Percentiles rank a stretch among this genome's conserved stretches.
Conservation (phyloP, 2,329 filamentous ascomycete species). For the Fusarium sp. region DNA sequence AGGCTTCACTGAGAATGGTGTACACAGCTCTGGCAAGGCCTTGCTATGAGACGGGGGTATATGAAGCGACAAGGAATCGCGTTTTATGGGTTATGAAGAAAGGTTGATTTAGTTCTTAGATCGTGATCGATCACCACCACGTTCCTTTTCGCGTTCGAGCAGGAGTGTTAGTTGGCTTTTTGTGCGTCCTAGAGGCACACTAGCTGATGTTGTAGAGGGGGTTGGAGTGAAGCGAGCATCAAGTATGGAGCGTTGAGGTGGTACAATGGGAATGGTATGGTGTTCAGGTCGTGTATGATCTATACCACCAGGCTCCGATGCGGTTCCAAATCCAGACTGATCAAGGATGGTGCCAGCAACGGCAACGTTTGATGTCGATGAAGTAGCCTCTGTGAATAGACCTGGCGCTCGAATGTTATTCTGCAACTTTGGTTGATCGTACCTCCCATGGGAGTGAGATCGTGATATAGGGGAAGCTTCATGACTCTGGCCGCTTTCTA, state of each 20-base stretch:
- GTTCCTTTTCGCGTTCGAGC: constrained; percentile 65
- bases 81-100: constrained; percentile 22
- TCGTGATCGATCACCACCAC: constrained; percentile 49
- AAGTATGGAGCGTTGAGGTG: constrained; percentile 47
- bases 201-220: constrained; percentile 60
- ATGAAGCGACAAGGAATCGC: constrained; percentile 10
- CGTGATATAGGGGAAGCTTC: constrained; percentile 49
- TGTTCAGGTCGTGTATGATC: constrained; percentile 39
- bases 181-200: constrained; percentile 67
- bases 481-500: constrained; percentile 38
- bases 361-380: constrained; percentile 58
- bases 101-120: constrained; percentile 45
- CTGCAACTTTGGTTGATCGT: constrained; percentile 39
- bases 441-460: constrained; percentile 52
- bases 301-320: constrained; percentile 48
- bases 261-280: constrained; percentile 44
- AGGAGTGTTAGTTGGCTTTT: constrained; percentile 71
- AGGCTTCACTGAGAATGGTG: constrained; percentile 4
- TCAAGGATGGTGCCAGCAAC: constrained; percentile 61
- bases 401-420: constrained; percentile 42
- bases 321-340: constrained; percentile 51
- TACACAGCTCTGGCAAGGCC: constrained; percentile 15
- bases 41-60: constrained; percentile 12
- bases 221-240: constrained; percentile 63
- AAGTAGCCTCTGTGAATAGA: constrained; percentile 54